phyloP scores from a whole-genome alignment of 1,284 basidiomycete genomes.

The Cryptococcus depauperatus region DNA sequence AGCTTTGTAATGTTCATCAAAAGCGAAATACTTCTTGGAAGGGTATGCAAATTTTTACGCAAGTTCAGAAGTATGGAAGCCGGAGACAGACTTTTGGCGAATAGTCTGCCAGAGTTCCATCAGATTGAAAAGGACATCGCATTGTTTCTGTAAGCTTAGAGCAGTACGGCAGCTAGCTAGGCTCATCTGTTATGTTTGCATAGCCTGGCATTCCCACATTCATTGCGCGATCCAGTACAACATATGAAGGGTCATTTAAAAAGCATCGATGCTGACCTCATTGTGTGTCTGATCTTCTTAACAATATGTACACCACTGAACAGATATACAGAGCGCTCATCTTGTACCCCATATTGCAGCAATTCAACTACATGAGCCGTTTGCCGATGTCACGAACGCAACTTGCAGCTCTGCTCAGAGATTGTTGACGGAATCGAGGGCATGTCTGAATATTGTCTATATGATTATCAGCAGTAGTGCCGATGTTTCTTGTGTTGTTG shows the following conservation, averaged over 20 bases:
- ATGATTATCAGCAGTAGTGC: constrained; percentile 23
- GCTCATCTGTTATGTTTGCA: background rate
- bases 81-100: constrained; percentile 7
- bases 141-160: constrained; percentile 15
- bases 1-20: constrained; percentile 31
- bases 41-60: constrained; percentile 27
- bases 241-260: constrained; percentile 17
- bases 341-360: constrained; percentile 26
- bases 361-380: constrained; percentile 38
- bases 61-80: constrained; percentile 8
- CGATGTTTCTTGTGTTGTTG: constrained; percentile 25
- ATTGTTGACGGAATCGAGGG: constrained; percentile 24
- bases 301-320: background rate
- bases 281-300: constrained; percentile 20
- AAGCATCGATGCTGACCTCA: constrained; percentile 29
- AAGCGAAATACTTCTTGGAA: constrained; percentile 24
- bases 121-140: constrained; percentile 26
- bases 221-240: constrained; percentile 31
- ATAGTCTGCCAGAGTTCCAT: constrained; percentile 19
- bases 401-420: constrained; percentile 20
- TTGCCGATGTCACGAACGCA: constrained; percentile 27
- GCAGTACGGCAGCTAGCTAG: background rate
- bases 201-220: constrained; percentile 26
- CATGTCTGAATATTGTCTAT: constrained; percentile 26
- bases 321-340: constrained; percentile 22